Base-by-base conservation (phyloP, 1,284 basidiomycete species). In the Ceraceosorus guamensis region DNA sequence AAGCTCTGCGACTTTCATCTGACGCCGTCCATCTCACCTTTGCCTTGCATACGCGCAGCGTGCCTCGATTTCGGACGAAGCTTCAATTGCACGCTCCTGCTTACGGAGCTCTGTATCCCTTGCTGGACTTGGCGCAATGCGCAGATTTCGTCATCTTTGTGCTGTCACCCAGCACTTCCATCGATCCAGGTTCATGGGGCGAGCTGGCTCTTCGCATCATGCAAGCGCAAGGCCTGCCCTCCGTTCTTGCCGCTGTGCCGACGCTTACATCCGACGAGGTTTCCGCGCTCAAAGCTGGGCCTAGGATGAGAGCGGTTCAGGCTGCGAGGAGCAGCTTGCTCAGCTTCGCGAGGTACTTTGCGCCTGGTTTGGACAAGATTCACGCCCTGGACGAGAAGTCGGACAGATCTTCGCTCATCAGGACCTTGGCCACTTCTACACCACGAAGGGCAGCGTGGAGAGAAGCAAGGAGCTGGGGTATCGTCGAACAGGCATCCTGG, bases 81-180 rank as follows among this genome's bases (percentile, higher is more conserved):
- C 79, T 96, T 0, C 91, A 95, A 71, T 87, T 95, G 75, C 81
- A 91, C 52, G 83, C 85, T 13, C 53, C 80, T 81, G 67, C 68
- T 3, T 68, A 75, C 59, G 73, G 69, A 39, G 71, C 70, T 4
- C 71, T 91, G 44, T 92, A 89, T 72, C 82, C 85, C 2, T 83
- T 88, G 0, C 82, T 98, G 39, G 91, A 96, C 71, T 87, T 87
- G 0, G 87, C 86, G 70, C 86, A 91, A 72, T 87, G 85, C 2
- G 88, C 91, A 10, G 93, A 98, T 78, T 96, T 95, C 71, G 85
- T 92, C 45, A 80, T 97, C 11, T 84, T 95, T 61, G 81, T 87
- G 4, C 81, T 96, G 33, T 95, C 90, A 1, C 83, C 88, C 35
- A 80, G 81, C 11, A 80, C 86, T 13, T 91, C 96, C 76, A 91